Base-by-base conservation (phyloP, 108 stramenopile species). In the Pseudonitzschia pungens region DNA sequence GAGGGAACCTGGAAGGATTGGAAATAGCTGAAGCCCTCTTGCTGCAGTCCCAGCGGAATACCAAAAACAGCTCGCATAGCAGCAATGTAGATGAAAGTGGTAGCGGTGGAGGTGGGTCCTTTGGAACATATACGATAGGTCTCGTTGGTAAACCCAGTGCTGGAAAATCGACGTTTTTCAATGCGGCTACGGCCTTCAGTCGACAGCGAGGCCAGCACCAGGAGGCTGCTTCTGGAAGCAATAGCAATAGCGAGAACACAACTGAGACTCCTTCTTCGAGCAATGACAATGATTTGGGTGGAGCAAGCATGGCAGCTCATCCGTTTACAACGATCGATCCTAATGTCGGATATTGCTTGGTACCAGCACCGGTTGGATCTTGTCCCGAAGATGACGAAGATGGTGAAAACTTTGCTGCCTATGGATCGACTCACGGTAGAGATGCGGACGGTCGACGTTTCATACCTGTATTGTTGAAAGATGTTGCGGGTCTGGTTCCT, bases 291-390 rank as follows among this genome's bases (percentile, higher is more conserved):
- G 67, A 43, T 9, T 65, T 50, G 32, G 92, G 90, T 24, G 93
- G 93, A n/a, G 93, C 93, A 9, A 81, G 90, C n/a, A 92, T 94
- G 88, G 96, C 93, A 32, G 91, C 94, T 2, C 87, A 90, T 77
- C 94, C 96, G 20, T 97, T 97, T 58, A 95, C 96, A 53, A 97
- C 94, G n/a, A 97, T 96, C 48, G 93, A 96, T 76, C 94, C 96
- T 42, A 97, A 97, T 66, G 76, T 88, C 43, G 93, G 96, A 8
- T 88, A 73, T 72, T 91, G 92, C 53, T 67, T 89, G 6, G 83
- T 91, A 31, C 93, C 93, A 12, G 88, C 91, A 10, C 86, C 89
- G 12, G 6, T 0, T 22, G 90, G 87, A 18, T 83, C 81, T 7
- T 91, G 90, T 68, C 91, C 91, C 15, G 94, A 92, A 68, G 87